Base-by-base conservation (phyloP, 495 filamentous ascomycete species). In the Chlorociboria aeruginascens region DNA sequence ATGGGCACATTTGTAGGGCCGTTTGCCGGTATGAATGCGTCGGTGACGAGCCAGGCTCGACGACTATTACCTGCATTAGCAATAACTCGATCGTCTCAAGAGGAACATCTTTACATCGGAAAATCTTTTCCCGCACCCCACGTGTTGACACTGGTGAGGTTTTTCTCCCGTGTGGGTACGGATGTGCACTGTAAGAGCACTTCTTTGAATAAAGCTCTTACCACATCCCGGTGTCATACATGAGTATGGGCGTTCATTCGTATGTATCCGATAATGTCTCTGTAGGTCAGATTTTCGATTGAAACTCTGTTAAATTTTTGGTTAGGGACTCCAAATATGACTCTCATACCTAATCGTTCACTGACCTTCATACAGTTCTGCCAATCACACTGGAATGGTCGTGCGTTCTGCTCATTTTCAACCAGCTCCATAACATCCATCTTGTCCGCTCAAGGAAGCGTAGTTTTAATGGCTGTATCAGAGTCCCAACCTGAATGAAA, bases 261-360 rank as follows among this genome's bases (percentile, higher is more conserved):
- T 94, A 58, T 94, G 87, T 60, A 94, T 94, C 40, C 87, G 77
- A 62, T 85, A 85, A 63, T 94, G 87, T 59, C 87, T 75, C 63
- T 86, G 83, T 44, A 94, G 73, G 67, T 94, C 87, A 8, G 87
- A 94, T 63, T 92, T 94, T 66, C 87, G 79, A 73, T 90, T 92
- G 76, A 94, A 94, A 50, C 83, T 85, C 86, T 93, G 50, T 49
- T 10, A 16, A 32, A 40, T 17, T 39, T 33, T 40, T 31, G 25
- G 37, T 12, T 43, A 29, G 20, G 20, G 20, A 25, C 20, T 25
- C 20, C 20, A 25, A 25, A 25, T 25, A 25, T 25, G 20, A 25
- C 4, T 25, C 20, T 41, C 17, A 10, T 14, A 7, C 17, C 12
- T 3, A 14, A n/a, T 41, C 38, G 8, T 43, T 28, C 13, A 13